Evolutionary conservation across 257 asterid species (phyloP), one percentile per base, ranked within the genome.

Genomic region (Fraxinus pennsylvanica): DNA sequence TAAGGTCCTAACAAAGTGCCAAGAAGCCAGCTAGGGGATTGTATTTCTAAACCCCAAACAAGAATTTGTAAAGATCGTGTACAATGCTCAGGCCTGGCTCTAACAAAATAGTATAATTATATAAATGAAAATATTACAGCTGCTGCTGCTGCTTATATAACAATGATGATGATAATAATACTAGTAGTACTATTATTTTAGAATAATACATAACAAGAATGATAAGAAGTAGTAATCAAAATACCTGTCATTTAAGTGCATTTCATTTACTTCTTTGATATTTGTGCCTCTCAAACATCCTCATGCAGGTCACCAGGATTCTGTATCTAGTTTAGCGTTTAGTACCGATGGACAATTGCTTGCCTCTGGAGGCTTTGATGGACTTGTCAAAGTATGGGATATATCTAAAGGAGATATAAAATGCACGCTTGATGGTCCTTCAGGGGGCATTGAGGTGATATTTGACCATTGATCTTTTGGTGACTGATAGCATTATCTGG

Each of bases 331-430:
- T 84, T 81, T 92, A 78, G 85, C 93, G 74, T 96, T 96, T 59
- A 96, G 97, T 76, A 32, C 82, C n/a, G 98, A 96, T 88, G 98
- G 99, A 38, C 87, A 85, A 59, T 83, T 96, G 81, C 90, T 92
- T 80, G 98, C 95, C 21, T 93, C 99, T 25, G 99, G 98, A 85
- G 79, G 98, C 86, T 83, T 95, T 79, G 97, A 95, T 74, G 97
- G 97, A 82, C 71, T 80, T 81, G 89, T 92, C 69, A 90, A 88
- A 86, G 86, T 95, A 69, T 95, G 98, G 99, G 96, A 95, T 72
- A 72, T 79, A 50, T 75, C 88, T 74, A 82, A 81, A 8, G 89
- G 88, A 79, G 86, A 78, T 32, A 79, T 91, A 57, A 89, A 76
- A 84, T 87, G 91, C 88, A 92, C 94, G 61, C 88, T 95, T 76